Evolutionary conservation across 2,329 filamentous ascomycete genomes (phyloP).

Genomic region (Claviceps pazoutovae): DNA sequence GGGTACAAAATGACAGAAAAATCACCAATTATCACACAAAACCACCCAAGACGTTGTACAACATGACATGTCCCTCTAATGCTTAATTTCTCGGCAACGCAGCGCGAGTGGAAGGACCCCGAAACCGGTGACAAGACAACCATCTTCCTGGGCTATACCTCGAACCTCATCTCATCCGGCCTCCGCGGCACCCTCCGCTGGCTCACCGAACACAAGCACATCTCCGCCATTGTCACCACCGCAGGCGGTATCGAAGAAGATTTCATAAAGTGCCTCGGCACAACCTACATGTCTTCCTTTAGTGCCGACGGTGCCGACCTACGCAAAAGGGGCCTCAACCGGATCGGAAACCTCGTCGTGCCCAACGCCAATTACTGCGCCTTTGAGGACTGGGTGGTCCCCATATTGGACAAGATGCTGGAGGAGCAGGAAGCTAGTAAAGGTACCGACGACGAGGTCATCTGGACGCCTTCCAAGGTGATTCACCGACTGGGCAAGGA

Average conservation of each 20-base stretch:
- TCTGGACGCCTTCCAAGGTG: constrained; percentile 90
- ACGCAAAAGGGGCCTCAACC: constrained; percentile 76
- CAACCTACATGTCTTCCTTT: constrained; percentile 87
- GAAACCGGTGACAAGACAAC: constrained; percentile 71
- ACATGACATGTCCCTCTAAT: too few relatives aligned
- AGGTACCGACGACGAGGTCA: constrained; percentile 52
- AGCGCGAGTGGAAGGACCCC: constrained; percentile 67
- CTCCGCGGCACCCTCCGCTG: constrained; percentile 84
- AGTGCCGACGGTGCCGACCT: constrained; percentile 61
- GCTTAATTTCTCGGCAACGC: background rate
- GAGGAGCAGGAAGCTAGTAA: constrained; percentile 79
- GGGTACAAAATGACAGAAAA: background rate
- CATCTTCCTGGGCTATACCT: constrained; percentile 95
- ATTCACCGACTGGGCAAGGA: constrained; percentile 83
- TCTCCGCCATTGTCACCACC: constrained; percentile 87
- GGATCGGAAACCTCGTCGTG: constrained; percentile 90
- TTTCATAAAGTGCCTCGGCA: constrained; percentile 92
- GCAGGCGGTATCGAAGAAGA: constrained; percentile 95
- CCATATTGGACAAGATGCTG: constrained; percentile 88
- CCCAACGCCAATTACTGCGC: constrained; percentile 92
- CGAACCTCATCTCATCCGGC: constrained; percentile 92
- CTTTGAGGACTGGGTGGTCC: constrained; percentile 95
- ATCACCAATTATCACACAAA: background rate
- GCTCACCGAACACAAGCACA: constrained; percentile 81
- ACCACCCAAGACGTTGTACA: background rate